A percentile compares a stretch with the other conserved stretches of the same genome.
phyloP scores from a whole-genome alignment of 2,329 filamentous ascomycete species.

The Phaeosphaeriaceae sp. region DNA sequence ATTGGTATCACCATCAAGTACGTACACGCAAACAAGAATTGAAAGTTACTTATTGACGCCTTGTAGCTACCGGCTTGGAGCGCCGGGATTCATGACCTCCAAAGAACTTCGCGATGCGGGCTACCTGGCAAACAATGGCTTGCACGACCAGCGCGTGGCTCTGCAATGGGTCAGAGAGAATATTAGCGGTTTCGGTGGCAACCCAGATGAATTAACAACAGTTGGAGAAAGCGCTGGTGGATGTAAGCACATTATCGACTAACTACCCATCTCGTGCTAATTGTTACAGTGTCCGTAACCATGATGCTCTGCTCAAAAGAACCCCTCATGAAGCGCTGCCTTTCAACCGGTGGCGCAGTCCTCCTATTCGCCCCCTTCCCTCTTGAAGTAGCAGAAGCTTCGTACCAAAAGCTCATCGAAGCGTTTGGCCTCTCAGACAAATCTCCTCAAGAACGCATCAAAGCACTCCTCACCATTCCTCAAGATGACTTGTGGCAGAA shows the following conservation, averaged over 20 bases:
- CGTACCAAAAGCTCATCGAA: constrained; percentile 51
- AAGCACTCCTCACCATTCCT: constrained; percentile 51
- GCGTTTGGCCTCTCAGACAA: constrained; percentile 50
- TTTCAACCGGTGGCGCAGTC: constrained; percentile 48
- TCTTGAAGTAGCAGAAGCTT: constrained; percentile 48
- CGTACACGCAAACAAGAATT: constrained; percentile 42
- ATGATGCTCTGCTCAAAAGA: constrained; percentile 39
- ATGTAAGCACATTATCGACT: constrained; percentile 37
- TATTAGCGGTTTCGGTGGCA: constrained; percentile 49
- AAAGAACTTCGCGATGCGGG: constrained; percentile 55
- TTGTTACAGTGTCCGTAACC: constrained; percentile 28
- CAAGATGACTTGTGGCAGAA: constrained; percentile 52
- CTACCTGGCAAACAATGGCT: constrained; percentile 44
- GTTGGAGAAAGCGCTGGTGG: constrained; percentile 59
- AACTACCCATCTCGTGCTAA: background rate
- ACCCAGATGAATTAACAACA: constrained; percentile 47
- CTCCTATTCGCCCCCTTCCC: constrained; percentile 53
- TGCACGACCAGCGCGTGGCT: constrained; percentile 46
- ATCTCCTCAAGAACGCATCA: constrained; percentile 50
- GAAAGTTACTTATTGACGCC: constrained; percentile 23
- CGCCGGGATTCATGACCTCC: constrained; percentile 52
- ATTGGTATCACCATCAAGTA: constrained; percentile 56
- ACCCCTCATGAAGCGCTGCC: constrained; percentile 49
- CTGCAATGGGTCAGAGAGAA: constrained; percentile 47
- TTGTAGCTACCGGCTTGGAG: constrained; percentile 40